Base-by-base conservation (phyloP, 257 asterid species). In the Rhazya stricta region DNA sequence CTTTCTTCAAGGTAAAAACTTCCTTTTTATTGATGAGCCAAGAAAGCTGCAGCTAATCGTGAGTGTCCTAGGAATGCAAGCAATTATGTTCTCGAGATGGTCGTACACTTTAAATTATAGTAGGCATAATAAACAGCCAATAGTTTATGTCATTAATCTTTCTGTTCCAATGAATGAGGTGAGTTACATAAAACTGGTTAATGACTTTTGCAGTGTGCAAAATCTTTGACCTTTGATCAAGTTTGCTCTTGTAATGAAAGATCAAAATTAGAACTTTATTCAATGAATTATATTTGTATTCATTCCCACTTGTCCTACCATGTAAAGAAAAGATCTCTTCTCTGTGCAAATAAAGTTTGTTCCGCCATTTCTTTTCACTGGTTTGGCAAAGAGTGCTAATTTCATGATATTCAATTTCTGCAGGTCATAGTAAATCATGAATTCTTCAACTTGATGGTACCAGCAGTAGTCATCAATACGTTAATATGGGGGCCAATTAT, bases 401-500 rank as follows among this genome's bases (percentile, higher is more conserved):
- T 39, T 41, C 25, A 50, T 63, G 4, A 15, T 74, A 15, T 63
- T 16, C 66, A n/a, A 41, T n/a, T n/a, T 30, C 70, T 86, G 96
- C 95, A 95, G 98, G 87, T 79, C 25, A 71, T 74, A 74, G 76
- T 86, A 15, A 88, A 96, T 88, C 81, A 74, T 15, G 48, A 84
- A 21, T 95, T 95, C 86, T 91, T 81, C 84, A 84, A 79, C 76
- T 70, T 91, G 86, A 95, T 95, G 98, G 76, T 83, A 73, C 82
- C 93, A 21, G 86, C 94, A 37, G 86, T 95, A 29, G 96, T 93
- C 69, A 76, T 91, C 76, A 93, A 95, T 69, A 86, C 97, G 10
- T 77, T 95, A 86, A 83, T 95, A 25, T 92, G 96, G 96, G 99
- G 99, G 61, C 96, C 97, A 12, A 71, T 95, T 71, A 84, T 91